A percentile compares a stretch with the other conserved stretches of the same genome.
Evolutionary conservation across 2,329 filamentous ascomycete genomes (phyloP).

Genomic region (Stemphylium lycopersici): DNA sequence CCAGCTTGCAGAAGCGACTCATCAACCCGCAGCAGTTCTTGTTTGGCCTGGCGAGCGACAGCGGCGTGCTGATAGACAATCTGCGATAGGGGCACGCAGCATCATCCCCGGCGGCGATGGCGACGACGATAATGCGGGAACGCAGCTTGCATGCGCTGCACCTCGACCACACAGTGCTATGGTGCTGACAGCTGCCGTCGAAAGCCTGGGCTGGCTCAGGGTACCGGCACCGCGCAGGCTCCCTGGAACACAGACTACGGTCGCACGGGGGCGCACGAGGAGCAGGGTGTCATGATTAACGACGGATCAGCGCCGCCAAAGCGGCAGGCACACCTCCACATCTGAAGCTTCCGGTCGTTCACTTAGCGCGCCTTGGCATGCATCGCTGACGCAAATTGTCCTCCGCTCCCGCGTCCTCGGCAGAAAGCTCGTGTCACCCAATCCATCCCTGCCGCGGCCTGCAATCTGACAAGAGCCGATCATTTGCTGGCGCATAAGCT

Average conservation of each 20-base stretch:
- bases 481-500: conserved; percentile 40
- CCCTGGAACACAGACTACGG: conserved; percentile 15
- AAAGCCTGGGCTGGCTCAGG: conserved; percentile 12
- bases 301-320: conserved; percentile 31
- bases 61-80: neutral
- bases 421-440: conserved; percentile 40
- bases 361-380: conserved; percentile 35
- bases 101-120: conserved; percentile 1
- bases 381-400: conserved; percentile 40
- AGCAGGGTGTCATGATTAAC: conserved; percentile 23
- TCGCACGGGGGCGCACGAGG: conserved; percentile 21
- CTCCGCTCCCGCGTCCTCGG: conserved; percentile 45
- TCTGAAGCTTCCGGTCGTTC: conserved; percentile 43
- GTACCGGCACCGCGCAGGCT: conserved; percentile 20
- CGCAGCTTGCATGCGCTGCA: conserved; percentile 6
- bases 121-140: conserved; percentile 5
- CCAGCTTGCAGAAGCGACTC: conserved; percentile 16
- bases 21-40: too few species aligned
- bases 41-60: too few species aligned
- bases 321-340: conserved; percentile 33
- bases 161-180: neutral
- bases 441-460: conserved; percentile 34
- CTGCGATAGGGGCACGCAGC: conserved; percentile 16
- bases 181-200: conserved; percentile 10
- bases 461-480: conserved; percentile 40